A percentile compares a stretch with the other conserved stretches of the same genome.
Evolutionary conservation across 1,284 basidiomycete genomes (phyloP).

Genomic region (Sanguinoderma infundibulare): DNA sequence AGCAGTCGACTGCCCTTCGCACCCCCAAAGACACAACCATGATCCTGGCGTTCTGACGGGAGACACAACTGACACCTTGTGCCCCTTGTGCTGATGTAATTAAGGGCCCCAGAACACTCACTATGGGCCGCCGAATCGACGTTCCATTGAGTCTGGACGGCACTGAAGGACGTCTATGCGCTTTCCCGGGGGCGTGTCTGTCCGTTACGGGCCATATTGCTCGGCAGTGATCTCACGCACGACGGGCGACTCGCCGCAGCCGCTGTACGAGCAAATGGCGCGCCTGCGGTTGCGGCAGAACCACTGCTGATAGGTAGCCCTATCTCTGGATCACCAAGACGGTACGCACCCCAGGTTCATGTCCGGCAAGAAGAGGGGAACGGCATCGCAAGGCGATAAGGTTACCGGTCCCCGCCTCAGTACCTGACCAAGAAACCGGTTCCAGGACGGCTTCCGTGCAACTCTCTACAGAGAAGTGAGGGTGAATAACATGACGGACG

Average conservation of each 20-base stretch:
- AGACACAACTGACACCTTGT: slow-evolving; percentile 2
- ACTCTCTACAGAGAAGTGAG: background rate
- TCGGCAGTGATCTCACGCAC: background rate
- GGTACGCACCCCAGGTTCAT: background rate
- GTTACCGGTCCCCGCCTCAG: background rate
- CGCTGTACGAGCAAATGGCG: background rate
- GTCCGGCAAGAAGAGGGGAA: background rate
- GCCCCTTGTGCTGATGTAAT: slow-evolving; percentile 4
- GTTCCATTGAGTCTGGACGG: background rate
- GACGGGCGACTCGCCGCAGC: background rate
- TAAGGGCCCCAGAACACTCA: slow-evolving; percentile 1
- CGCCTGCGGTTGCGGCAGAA: background rate
- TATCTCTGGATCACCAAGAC: background rate
- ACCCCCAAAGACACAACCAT: background rate
- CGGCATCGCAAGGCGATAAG: background rate
- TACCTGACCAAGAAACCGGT: background rate
- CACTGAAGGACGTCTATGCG: background rate
- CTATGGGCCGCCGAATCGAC: slow-evolving; percentile 1
- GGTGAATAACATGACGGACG: background rate
- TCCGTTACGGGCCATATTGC: background rate
- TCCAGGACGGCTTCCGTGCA: background rate
- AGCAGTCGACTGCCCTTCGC: background rate
- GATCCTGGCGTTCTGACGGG: background rate
- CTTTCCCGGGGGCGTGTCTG: background rate
- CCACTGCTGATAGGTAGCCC: background rate